Percentiles rank a stretch among this genome's conserved stretches.
phyloP scores from a whole-genome alignment of 768 basidiomycete genomes.

The Tephrocybe sp. region DNA sequence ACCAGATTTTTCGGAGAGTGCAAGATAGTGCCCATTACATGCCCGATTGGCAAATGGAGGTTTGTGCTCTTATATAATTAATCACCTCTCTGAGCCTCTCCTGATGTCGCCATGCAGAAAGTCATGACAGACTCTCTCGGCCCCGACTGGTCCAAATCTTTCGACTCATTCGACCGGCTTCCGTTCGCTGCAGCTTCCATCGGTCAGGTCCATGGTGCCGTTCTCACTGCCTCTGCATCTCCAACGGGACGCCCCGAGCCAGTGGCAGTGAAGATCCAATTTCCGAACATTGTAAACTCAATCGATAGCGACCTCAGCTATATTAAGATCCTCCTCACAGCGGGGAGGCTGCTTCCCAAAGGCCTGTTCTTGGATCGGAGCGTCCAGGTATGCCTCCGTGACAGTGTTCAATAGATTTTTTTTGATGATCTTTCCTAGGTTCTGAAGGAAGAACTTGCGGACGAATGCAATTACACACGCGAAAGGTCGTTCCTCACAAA shows the following conservation, averaged over 20 bases:
- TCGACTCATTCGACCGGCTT: conserved; percentile 75
- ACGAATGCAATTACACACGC: conserved; percentile 89
- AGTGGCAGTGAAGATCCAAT: conserved; percentile 90
- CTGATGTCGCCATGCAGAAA: conserved; percentile 37
- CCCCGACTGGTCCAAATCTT: conserved; percentile 67
- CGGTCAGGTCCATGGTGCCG: conserved; percentile 88
- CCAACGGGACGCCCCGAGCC: conserved; percentile 55
- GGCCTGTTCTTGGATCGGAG: conserved; percentile 92
- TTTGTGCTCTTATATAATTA: conserved; percentile 26
- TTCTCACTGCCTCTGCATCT: conserved; percentile 51
- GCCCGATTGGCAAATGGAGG: conserved; percentile 99
- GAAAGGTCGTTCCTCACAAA: conserved; percentile 72
- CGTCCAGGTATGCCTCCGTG: conserved; percentile 50
- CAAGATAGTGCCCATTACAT: conserved; percentile 98
- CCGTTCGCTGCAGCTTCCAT: conserved; percentile 97
- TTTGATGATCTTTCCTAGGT: conserved; percentile 44
- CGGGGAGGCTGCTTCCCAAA: conserved; percentile 78
- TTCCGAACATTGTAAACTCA: conserved; percentile 86
- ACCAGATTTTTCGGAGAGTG: conserved; percentile 85
- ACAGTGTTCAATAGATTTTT: neutral
- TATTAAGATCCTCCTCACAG: conserved; percentile 77
- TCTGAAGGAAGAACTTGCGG: conserved; percentile 85
- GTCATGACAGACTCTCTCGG: conserved; percentile 79
- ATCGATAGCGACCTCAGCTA: conserved; percentile 89
- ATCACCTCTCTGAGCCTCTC: neutral